A percentile compares a stretch with the other conserved stretches of the same genome.
These are phyloP conservation scores for Phytopythium boreale DNA, from an alignment of 352 stramenopile species.

Conservation along the genomic window DNA sequence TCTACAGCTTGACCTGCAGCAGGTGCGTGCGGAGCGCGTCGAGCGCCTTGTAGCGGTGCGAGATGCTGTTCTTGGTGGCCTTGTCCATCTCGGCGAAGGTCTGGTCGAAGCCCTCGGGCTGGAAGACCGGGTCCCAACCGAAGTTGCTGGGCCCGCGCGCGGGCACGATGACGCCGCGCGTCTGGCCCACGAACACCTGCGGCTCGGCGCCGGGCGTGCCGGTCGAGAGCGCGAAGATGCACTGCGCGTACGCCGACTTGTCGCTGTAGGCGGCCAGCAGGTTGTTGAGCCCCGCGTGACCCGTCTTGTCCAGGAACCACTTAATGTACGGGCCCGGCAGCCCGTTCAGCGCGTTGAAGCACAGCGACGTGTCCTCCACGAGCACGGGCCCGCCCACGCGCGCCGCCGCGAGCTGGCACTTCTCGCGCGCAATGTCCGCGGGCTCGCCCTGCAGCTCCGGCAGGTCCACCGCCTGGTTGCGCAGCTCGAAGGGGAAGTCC, in stretches of 20 bases:
- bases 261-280: conserved; percentile 93
- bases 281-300: conserved; percentile 92
- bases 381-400: conserved; percentile 89
- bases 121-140: conserved; percentile 91
- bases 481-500: conserved; percentile 90
- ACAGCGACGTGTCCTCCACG: conserved; percentile 96
- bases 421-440: conserved; percentile 92
- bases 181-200: conserved; percentile 93
- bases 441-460: conserved; percentile 97
- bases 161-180: conserved; percentile 91
- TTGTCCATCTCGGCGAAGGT: conserved; percentile 93
- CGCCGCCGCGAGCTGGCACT: conserved; percentile 90
- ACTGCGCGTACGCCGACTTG: conserved; percentile 96
- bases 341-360: conserved; percentile 94
- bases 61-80: conserved; percentile 88
- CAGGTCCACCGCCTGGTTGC: conserved; percentile 93
- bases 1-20: not conserved
- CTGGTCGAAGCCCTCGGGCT: conserved; percentile 73
- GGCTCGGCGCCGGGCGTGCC: conserved; percentile 65
- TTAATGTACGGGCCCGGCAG: conserved; percentile 98
- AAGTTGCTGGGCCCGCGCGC: conserved; percentile 85
- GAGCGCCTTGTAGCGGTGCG: conserved; percentile 84
- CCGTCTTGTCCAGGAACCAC: conserved; percentile 97
- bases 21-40: conserved; percentile 56
- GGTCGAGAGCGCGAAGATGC: conserved; percentile 93